Evolutionary conservation across 306 rosid genomes (phyloP).

Genomic region (Benincasa hispida): DNA sequence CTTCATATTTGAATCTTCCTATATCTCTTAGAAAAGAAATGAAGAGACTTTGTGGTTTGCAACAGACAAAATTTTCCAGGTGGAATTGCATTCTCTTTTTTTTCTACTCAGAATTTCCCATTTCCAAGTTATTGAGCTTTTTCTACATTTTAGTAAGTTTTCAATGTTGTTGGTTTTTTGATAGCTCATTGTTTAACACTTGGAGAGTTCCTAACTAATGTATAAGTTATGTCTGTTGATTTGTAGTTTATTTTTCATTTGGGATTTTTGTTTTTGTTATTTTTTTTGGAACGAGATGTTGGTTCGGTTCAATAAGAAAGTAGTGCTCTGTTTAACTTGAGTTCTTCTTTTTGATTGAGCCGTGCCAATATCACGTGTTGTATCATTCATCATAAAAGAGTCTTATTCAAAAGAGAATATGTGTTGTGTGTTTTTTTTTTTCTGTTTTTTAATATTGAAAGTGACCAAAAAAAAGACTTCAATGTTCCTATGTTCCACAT

Average conservation of each 20-base stretch:
- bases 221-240: not conserved
- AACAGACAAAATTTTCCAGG: not conserved
- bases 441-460: not conserved
- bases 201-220: not conserved
- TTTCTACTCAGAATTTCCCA: constrained; percentile 14
- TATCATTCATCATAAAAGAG: not conserved
- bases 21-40: not conserved
- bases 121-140: not conserved
- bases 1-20: not conserved
- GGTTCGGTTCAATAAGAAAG: constrained; percentile 99
- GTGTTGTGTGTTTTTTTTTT: not conserved
- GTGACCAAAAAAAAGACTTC: not conserved
- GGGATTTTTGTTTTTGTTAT: constrained; percentile 4
- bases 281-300: constrained; percentile 54
- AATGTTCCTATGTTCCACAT: not conserved
- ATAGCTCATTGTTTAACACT: not conserved
- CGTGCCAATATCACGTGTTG: constrained; percentile 99
- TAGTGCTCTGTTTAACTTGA: constrained; percentile 24
- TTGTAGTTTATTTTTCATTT: not conserved
- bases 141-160: not conserved
- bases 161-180: not conserved
- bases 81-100: not conserved
- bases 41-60: not conserved
- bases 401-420: not conserved
- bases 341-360: constrained; percentile 79